Base-by-base conservation (phyloP, 2,329 filamentous ascomycete genomes). In the Sporothrix protearum region DNA sequence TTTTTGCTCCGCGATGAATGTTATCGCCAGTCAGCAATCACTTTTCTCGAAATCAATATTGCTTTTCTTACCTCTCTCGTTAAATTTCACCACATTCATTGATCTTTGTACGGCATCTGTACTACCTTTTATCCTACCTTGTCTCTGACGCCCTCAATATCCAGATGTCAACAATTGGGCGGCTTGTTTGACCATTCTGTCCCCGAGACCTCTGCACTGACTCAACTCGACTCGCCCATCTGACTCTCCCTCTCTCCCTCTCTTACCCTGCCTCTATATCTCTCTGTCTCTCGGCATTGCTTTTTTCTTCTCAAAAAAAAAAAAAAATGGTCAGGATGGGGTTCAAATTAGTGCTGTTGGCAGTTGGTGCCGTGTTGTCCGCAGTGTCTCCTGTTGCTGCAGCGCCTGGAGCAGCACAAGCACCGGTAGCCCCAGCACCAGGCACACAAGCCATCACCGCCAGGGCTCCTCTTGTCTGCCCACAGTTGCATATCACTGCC, bases 401-500 rank as follows among this genome's bases (percentile, higher is more conserved):
- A 22, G 22, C 67, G 1, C 7, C 49, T 9, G 30, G 9, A 12
- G 49, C 67, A 33, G 45, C 36, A 28, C 12, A 22, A 19, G 12
- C 6, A 51, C 12, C 4, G 30, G 22, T 25, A 66, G 45, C 49
- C 9, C 12, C 9, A 19, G 22, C 14, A 51, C 22, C 12, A 47
- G 9, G 19, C 2, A 59, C 14, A 33, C 70, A 59, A 10, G 55
- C 6, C 28, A 36, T 9, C 16, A 61, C 36, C 19, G n/a, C 39
- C n/a, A 28, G 39, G n/a, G 59, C 22, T 9, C 59, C 59, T 22
- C n/a, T 45, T 12, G 39, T 64, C 42, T 86, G 84, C 73, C 83
- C 85, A 2, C 72, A 75, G 10, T 75, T 86, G 42, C 84, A 85
- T 72, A 77, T 86, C 61, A 83, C 86, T 73, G 84, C 83, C 22